Conservation (phyloP, 2,329 filamentous ascomycete species). For the Didymella pomorum region DNA sequence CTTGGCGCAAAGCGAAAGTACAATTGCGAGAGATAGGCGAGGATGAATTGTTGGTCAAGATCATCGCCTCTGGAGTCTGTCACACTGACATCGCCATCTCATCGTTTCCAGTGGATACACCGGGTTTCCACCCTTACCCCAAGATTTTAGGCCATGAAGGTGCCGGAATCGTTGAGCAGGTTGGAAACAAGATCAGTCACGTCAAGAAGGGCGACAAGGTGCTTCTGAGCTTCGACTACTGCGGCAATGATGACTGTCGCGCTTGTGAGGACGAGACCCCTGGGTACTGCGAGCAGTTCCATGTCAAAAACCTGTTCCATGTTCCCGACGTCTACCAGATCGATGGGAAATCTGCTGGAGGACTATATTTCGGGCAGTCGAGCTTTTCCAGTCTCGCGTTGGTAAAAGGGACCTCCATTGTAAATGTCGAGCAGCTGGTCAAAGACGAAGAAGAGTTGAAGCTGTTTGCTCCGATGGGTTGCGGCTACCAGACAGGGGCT, state of each 20-base stretch:
- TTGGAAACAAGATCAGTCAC: constrained; percentile 53
- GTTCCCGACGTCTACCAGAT: constrained; percentile 36
- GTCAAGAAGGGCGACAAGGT: constrained; percentile 58
- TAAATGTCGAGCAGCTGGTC: constrained; percentile 54
- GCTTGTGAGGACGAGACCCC: constrained; percentile 57
- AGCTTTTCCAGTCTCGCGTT: constrained; percentile 55
- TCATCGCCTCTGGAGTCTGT: constrained; percentile 64
- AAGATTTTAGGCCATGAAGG: constrained; percentile 64
- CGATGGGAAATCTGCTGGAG: constrained; percentile 38
- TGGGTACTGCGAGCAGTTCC: constrained; percentile 60
- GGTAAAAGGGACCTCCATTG: constrained; percentile 51
- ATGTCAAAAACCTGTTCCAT: constrained; percentile 55
- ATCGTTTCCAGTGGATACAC: constrained; percentile 45
- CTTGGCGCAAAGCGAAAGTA: constrained; percentile 54
- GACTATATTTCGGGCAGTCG: constrained; percentile 59
- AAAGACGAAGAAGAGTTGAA: constrained; percentile 52
- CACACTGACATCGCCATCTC: constrained; percentile 63
- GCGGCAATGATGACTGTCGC: constrained; percentile 56
- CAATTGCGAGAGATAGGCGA: constrained; percentile 48
- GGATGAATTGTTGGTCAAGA: constrained; percentile 62
- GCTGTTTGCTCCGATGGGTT: constrained; percentile 56
- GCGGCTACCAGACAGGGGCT: constrained; percentile 57
- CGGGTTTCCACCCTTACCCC: constrained; percentile 52
- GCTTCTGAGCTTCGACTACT: constrained; percentile 59
- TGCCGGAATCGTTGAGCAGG: constrained; percentile 59